These are phyloP conservation scores for Epichloe sylvatica DNA, from an alignment of 2,329 filamentous ascomycete species.

Conservation along the genomic window DNA sequence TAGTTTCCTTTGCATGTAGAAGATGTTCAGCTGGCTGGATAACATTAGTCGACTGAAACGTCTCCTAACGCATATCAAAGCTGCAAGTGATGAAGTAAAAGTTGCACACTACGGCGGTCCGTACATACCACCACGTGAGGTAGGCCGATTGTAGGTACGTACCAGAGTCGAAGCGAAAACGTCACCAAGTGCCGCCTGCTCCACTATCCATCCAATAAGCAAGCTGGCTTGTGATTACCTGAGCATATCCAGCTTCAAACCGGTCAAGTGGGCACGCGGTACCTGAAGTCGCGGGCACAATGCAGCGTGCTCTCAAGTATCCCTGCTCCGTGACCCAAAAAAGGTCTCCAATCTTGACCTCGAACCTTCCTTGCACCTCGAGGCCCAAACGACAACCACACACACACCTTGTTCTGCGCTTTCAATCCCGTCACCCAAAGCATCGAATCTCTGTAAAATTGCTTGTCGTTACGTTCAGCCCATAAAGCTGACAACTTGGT, in stretches of 20 bases:
- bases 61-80: no score
- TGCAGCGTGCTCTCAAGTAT: conserved; percentile 8
- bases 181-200: conserved; percentile 10
- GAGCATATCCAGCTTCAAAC: neutral
- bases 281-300: conserved; percentile 9
- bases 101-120: no score
- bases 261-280: conserved; percentile 5
- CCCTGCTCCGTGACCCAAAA: conserved; percentile 9
- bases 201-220: conserved; percentile 3
- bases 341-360: conserved; percentile 17
- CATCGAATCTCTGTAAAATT: conserved; percentile 3
- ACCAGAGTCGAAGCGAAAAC: conserved; percentile 3
- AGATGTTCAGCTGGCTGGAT: no score
- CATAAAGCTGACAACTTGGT: neutral
- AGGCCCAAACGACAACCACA: conserved; percentile 9
- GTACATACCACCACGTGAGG: no score
- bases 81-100: no score
- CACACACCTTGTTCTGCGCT: neutral
- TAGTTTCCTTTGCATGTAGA: no score
- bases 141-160: no score
- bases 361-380: conserved; percentile 18
- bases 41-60: no score
- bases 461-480: neutral
- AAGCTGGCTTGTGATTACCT: neutral
- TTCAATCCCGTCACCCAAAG: neutral